Percentiles rank a stretch among this genome's conserved stretches.
Conservation (phyloP, 352 stramenopile genomes). For the Hyaloperonospora brassicae region DNA sequence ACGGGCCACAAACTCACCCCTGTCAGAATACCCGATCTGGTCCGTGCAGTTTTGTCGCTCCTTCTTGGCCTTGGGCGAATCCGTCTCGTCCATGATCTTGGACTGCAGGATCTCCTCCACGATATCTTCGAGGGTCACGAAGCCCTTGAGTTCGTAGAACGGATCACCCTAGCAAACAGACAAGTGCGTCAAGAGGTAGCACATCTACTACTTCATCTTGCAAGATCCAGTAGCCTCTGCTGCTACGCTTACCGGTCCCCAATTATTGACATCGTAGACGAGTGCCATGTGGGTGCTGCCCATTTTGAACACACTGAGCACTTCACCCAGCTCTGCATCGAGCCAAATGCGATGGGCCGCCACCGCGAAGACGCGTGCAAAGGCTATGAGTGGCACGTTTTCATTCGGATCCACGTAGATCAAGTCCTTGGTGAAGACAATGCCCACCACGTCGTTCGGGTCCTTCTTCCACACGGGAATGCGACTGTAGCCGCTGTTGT, state of each 20-base stretch:
- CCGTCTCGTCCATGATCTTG: conserved; percentile 94
- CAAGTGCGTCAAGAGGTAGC: neutral
- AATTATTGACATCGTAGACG: conserved; percentile 78
- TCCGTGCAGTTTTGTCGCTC: conserved; percentile 45
- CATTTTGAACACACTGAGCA: conserved; percentile 73
- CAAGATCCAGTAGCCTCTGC: neutral
- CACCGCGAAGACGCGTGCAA: conserved; percentile 84
- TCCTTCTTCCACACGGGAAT: conserved; percentile 94
- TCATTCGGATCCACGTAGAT: conserved; percentile 69
- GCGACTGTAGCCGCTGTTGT: conserved; percentile 89
- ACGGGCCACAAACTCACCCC: conserved; percentile 30
- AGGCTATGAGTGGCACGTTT: conserved; percentile 73
- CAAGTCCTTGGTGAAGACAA: conserved; percentile 93
- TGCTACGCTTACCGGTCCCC: conserved; percentile 42
- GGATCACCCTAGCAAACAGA: conserved; percentile 67
- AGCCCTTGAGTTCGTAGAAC: conserved; percentile 93
- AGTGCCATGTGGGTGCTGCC: conserved; percentile 62
- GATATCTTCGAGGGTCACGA: conserved; percentile 98
- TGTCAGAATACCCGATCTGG: conserved; percentile 47
- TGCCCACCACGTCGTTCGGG: conserved; percentile 93
- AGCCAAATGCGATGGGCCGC: conserved; percentile 63
- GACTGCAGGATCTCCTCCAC: conserved; percentile 96
- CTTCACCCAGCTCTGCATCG: conserved; percentile 56
- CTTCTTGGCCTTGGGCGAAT: conserved; percentile 46
- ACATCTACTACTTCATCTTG: neutral